These are phyloP conservation scores for Knoxdaviesia capensis DNA, from an alignment of 2,329 filamentous ascomycete genomes.

Conservation along the genomic window DNA sequence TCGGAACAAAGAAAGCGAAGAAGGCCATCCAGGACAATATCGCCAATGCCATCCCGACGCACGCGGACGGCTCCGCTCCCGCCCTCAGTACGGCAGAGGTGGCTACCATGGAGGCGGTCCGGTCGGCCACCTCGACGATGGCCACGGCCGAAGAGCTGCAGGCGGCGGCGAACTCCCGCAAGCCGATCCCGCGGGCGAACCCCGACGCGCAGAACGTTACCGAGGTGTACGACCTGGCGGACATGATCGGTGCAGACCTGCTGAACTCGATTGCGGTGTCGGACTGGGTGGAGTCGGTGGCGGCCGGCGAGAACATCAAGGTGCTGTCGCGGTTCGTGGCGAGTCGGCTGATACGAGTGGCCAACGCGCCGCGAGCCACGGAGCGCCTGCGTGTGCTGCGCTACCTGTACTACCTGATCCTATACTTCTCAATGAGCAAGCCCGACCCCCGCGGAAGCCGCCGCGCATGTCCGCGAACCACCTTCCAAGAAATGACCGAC, in stretches of 20 bases:
- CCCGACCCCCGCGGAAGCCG: constrained; percentile 23
- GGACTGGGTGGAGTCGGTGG: constrained; percentile 53
- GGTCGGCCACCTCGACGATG: constrained; percentile 41
- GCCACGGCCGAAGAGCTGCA: constrained; percentile 45
- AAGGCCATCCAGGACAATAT: constrained; percentile 51
- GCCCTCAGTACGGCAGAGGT: constrained; percentile 31
- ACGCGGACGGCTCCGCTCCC: constrained; percentile 17
- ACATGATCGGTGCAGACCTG: constrained; percentile 46
- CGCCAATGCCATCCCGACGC: constrained; percentile 46
- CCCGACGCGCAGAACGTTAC: constrained; percentile 43
- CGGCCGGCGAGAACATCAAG: constrained; percentile 33
- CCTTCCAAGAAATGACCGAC: constrained; percentile 34
- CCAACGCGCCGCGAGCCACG: constrained; percentile 30
- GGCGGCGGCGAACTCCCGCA: constrained; percentile 41
- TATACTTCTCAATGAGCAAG: constrained; percentile 27
- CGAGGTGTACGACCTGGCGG: constrained; percentile 51
- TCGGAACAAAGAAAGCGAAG: constrained; percentile 72
- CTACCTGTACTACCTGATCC: constrained; percentile 36
- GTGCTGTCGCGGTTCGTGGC: constrained; percentile 45
- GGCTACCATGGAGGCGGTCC: constrained; percentile 44
- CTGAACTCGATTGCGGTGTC: constrained; percentile 47
- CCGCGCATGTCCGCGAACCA: constrained; percentile 37
- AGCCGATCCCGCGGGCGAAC: constrained; percentile 55
- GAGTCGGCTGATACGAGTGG: constrained; percentile 32
- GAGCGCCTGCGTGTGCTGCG: constrained; percentile 36